These are phyloP conservation scores for Cenchrus purpureus DNA, from an alignment of 176 grass and related monocot genomes.

Conservation along the genomic window DNA sequence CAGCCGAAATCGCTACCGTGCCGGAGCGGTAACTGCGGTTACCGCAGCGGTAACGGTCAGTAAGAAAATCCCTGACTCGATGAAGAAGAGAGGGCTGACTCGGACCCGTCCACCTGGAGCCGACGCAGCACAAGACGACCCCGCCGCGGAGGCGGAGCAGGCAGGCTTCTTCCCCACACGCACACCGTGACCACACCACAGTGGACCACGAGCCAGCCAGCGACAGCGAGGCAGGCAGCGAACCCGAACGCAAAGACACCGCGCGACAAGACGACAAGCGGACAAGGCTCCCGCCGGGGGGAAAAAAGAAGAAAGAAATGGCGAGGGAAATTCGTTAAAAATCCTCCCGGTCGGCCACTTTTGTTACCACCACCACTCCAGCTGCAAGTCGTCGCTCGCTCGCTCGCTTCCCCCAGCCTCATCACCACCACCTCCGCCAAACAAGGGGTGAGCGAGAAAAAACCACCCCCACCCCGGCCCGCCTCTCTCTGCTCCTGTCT, in stretches of 20 bases:
- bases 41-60: too few relatives aligned
- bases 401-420: too few relatives aligned
- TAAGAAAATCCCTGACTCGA: too few relatives aligned
- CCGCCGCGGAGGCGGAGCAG: too few relatives aligned
- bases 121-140: background rate
- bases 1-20: too few relatives aligned
- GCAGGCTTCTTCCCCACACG: too few relatives aligned
- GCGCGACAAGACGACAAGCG: conserved; percentile 51
- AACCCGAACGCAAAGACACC: background rate
- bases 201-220: background rate
- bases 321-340: conserved; percentile 38
- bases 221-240: background rate
- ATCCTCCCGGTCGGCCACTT: conserved; percentile 60
- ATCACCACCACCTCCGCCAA: conserved; percentile 20
- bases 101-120: conserved; percentile 15
- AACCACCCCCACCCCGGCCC: background rate
- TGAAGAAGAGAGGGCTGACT: background rate
- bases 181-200: too few relatives aligned
- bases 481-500: background rate
- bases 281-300: background rate
- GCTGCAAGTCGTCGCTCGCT: conserved; percentile 17
- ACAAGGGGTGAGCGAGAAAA: background rate
- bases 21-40: too few relatives aligned
- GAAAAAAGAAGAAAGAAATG: background rate
- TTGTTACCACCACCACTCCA: conserved; percentile 22